A percentile compares a stretch with the other conserved stretches of the same genome.
Evolutionary conservation across 345 rosid species (phyloP).

Genomic region (Microcos paniculata): DNA sequence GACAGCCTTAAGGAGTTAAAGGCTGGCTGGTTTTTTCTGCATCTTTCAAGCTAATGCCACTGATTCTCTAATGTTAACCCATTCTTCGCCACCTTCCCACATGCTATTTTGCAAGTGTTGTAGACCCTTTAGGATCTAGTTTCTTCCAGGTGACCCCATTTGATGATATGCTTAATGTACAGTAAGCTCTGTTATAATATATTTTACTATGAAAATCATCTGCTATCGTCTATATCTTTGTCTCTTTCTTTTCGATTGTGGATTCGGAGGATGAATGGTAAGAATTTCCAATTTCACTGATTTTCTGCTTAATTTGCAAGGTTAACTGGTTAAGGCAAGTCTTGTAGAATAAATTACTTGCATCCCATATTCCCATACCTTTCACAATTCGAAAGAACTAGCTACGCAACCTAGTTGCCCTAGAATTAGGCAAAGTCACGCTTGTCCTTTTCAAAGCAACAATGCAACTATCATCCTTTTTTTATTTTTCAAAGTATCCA

Average conservation of each 20-base stretch:
- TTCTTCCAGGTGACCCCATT: slow-evolving; percentile 23
- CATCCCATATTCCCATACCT: slow-evolving; percentile 1
- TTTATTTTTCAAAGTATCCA: slow-evolving; percentile 1
- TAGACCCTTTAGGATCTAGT: slow-evolving; percentile 21
- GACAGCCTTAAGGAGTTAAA: background rate
- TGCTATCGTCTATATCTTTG: background rate
- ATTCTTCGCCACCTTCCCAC: slow-evolving; percentile 17
- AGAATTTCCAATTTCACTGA: background rate
- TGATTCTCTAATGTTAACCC: slow-evolving; percentile 36
- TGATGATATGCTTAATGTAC: slow-evolving; percentile 34
- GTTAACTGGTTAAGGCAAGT: background rate
- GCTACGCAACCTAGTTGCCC: background rate
- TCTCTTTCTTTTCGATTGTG: slow-evolving; percentile 1
- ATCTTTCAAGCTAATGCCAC: slow-evolving; percentile 14
- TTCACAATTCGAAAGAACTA: slow-evolving; percentile 3
- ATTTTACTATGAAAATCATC: slow-evolving; percentile 7
- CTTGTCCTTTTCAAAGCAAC: slow-evolving; percentile 9
- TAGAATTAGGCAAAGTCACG: slow-evolving; percentile 7
- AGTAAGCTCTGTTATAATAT: slow-evolving; percentile 25
- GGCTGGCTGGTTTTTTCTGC: background rate
- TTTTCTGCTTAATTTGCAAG: slow-evolving; percentile 1
- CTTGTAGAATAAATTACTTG: background rate
- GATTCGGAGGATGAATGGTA: background rate
- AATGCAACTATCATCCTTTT: background rate
- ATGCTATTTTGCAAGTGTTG: slow-evolving; percentile 14